Conservation (phyloP, 495 filamentous ascomycete genomes). For the Talaromyces adpressus region DNA sequence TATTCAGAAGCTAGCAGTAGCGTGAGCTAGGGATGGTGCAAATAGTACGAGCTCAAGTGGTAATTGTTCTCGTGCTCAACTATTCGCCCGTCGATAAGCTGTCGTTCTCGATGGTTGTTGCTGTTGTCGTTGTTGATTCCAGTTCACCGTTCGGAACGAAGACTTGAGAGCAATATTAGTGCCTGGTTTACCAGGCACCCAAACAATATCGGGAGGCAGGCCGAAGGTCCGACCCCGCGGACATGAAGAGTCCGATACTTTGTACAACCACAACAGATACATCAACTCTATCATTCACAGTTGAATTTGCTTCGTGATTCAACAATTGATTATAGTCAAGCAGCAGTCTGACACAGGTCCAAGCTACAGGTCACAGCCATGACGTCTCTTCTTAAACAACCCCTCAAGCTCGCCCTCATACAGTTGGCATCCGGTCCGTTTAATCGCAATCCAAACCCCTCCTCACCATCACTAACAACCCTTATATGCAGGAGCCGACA, state of each 20-base stretch:
- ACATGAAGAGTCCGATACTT: not conserved
- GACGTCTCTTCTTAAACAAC: constrained; percentile 56
- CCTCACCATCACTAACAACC: too few relatives aligned
- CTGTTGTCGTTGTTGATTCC: too few relatives aligned
- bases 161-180: not conserved
- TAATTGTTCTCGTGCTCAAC: not conserved
- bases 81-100: not conserved
- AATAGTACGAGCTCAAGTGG: not conserved
- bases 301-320: not conserved
- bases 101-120: not conserved
- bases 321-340: not conserved
- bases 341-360: not conserved
- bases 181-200: not conserved
- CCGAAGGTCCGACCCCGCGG: not conserved
- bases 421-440: constrained; percentile 64
- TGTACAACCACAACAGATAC: not conserved
- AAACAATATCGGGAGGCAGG: not conserved
- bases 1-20: not conserved
- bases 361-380: constrained; percentile 21
- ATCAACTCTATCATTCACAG: not conserved
- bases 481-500: too few relatives aligned
- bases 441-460: not conserved
- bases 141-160: not conserved
- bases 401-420: constrained; percentile 74
- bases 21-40: too few relatives aligned